Base-by-base conservation (phyloP, 108 stramenopile species). In the Skeletonema marinoi region DNA sequence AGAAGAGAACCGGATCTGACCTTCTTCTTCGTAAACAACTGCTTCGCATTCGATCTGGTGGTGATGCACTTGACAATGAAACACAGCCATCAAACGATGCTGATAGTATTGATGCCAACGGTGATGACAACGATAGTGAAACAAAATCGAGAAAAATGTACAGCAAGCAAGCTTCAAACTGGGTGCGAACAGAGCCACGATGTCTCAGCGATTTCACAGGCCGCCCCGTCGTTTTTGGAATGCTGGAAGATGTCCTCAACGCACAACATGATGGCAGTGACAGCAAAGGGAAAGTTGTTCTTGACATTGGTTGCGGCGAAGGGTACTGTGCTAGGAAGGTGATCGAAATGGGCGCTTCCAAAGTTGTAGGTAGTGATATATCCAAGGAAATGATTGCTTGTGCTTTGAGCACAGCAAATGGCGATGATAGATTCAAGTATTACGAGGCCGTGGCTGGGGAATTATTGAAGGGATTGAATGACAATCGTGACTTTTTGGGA, bases 251-350 rank as follows among this genome's bases (percentile, higher is more conserved):
- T 35, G 38, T 64, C 31, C 17, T 64, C 19, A 35, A 39, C 25
- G 25, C 25, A 39, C 3, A n/a, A 3, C 14, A n/a, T 16, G 44
- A 46, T 46, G 44, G 16, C 44, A 46, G 44, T 46, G 54, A 10
- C 21, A n/a, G 54, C 21, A 7, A 56, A n/a, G 63, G 32, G 12
- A 39, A 7, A 6, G 17, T 38, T 12, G 33, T 64, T 19, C 63
- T 64, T 1, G 63, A 64, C 10, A 29, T 64, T 16, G 63, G 63
- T 21, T 64, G 63, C 36, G 63, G 63, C 8, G 63, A 64, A 38
- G 63, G 63, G 11, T 64, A 64, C 25, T 35, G 63, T 35, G 63
- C 63, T 7, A 64, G 63, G 38, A 64, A 64, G 32, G 36, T 64
- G 19, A 21, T 64, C 17, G 63, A 64, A 2, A 64, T 64, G 63